Evolutionary conservation across 176 grass and related monocot species (phyloP), one percentile per base, ranked within the genome.

Genomic region (Avena insularis): DNA sequence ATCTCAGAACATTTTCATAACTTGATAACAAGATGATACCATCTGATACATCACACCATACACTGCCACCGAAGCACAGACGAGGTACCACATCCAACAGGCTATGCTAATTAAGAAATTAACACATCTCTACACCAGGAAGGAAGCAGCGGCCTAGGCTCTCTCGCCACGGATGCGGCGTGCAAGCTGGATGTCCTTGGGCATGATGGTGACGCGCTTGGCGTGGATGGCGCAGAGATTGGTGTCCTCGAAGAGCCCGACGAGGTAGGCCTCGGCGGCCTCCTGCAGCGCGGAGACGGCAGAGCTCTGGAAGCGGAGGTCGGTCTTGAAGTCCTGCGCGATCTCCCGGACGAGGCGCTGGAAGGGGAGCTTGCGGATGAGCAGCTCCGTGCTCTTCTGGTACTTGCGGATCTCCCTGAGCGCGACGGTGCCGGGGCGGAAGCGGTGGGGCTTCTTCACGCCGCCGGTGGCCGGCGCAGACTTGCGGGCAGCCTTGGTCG

Each of bases 151-250:
- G 2, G 12, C 12, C 71, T 79, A 94, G 3, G 93, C 88, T 49
- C 93, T 88, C 91, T 95, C 93, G 0, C 89, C 91, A 1, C 89
- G 77, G 91, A 95, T 92, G 64, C 93, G 84, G n/a, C 89, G 86
- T 0, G 88, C 86, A 33, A 95, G 88, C 78, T 92, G 91, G 77
- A 91, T 91, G 72, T 95, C 93, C 84, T 92, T 95, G 58, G 91
- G 86, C 93, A 95, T 95, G 78, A 95, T 92, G 81, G 91, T 93
- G 38, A 93, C 93, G 10, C 89, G 83, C 84, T 95, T 93, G 58
- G 91, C 91, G 16, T 95, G 93, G 81, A 95, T 92, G 77, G 91
- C 91, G 70, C 93, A 92, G 23, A 95, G 91, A 77, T 95, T 95
- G 58, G 91, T 91, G 88, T 92, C 86, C 91, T 95, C 91, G 65